Evolutionary conservation across 106 monocot species (phyloP).

Genomic region (Hemerocallis citrina): DNA sequence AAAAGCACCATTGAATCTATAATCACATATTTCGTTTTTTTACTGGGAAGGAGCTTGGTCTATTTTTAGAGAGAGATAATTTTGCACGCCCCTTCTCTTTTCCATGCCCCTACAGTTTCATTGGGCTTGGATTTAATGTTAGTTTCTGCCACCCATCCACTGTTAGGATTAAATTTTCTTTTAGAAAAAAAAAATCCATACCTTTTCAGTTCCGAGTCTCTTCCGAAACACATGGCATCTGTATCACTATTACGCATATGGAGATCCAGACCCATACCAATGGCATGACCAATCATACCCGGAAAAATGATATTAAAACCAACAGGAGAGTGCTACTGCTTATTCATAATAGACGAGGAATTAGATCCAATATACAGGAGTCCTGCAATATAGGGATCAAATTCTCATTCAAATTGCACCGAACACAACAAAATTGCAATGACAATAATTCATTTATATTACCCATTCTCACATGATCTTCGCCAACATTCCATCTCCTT

Average conservation of each 20-base stretch:
- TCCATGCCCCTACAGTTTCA: too few relatives aligned
- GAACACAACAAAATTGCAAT: background rate
- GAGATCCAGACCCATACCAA: conserved; percentile 54
- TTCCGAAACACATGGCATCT: conserved; percentile 22
- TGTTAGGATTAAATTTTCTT: too few relatives aligned
- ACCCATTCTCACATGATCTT: conserved; percentile 67
- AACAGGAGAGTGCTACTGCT: conserved; percentile 49
- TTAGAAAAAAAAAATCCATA: too few relatives aligned
- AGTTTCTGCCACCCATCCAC: too few relatives aligned
- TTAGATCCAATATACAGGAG: conserved; percentile 54
- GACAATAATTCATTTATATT: background rate
- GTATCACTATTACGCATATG: conserved; percentile 30
- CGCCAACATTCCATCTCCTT: conserved; percentile 59
- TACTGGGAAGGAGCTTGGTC: too few relatives aligned
- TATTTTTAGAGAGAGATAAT: too few relatives aligned
- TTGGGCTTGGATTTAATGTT: too few relatives aligned
- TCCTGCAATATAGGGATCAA: conserved; percentile 39
- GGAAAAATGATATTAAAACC: conserved; percentile 88
- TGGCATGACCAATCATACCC: conserved; percentile 54
- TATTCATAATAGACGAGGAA: conserved; percentile 38
- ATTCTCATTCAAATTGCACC: conserved; percentile 3
- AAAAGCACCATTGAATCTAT: too few relatives aligned
- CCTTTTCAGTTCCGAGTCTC: conserved; percentile 67
- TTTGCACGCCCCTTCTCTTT: too few relatives aligned
- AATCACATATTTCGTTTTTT: too few relatives aligned